These are phyloP conservation scores for Phyllosticta ampelicida DNA, from an alignment of 2,329 filamentous ascomycete genomes.

Conservation along the genomic window DNA sequence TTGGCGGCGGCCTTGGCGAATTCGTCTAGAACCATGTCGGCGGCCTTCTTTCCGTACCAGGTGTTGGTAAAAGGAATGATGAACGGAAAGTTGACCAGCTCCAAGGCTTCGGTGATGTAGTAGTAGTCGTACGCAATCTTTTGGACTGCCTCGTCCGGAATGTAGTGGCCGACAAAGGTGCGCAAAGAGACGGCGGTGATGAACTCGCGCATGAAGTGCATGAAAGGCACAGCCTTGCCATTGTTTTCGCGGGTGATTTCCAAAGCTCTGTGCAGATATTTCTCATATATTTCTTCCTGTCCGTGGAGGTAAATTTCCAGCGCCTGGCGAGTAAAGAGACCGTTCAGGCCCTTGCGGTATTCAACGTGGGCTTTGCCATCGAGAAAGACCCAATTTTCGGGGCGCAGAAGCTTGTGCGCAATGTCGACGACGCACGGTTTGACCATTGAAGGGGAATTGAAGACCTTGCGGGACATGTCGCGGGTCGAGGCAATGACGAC, in stretches of 20 bases:
- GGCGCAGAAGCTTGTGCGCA: conserved; percentile 84
- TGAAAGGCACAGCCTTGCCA: conserved; percentile 73
- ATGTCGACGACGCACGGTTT: conserved; percentile 95
- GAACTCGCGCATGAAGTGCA: conserved; percentile 84
- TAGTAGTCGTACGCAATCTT: conserved; percentile 96
- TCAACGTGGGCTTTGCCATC: conserved; percentile 93
- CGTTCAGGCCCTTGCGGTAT: conserved; percentile 93
- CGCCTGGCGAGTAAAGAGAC: conserved; percentile 83
- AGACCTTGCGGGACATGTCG: conserved; percentile 91
- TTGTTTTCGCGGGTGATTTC: conserved; percentile 58
- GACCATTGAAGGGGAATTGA: conserved; percentile 85
- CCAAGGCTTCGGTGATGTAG: conserved; percentile 85
- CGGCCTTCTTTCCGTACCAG: conserved; percentile 94
- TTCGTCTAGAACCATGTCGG: conserved; percentile 81
- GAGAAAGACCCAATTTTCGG: conserved; percentile 93
- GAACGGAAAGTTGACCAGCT: conserved; percentile 96
- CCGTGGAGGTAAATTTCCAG: conserved; percentile 82
- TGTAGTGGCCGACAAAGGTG: conserved; percentile 96
- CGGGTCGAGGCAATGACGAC: conserved; percentile 93
- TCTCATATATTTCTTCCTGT: conserved; percentile 83
- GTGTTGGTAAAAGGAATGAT: conserved; percentile 92
- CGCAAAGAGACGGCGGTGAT: conserved; percentile 92
- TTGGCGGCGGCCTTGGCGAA: conserved; percentile 89
- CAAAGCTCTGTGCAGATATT: conserved; percentile 73
- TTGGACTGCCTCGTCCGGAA: conserved; percentile 79